These are phyloP conservation scores for Keqinozyma sinolaborantium DNA, from an alignment of 1,139 yeast genomes.

Conservation along the genomic window DNA sequence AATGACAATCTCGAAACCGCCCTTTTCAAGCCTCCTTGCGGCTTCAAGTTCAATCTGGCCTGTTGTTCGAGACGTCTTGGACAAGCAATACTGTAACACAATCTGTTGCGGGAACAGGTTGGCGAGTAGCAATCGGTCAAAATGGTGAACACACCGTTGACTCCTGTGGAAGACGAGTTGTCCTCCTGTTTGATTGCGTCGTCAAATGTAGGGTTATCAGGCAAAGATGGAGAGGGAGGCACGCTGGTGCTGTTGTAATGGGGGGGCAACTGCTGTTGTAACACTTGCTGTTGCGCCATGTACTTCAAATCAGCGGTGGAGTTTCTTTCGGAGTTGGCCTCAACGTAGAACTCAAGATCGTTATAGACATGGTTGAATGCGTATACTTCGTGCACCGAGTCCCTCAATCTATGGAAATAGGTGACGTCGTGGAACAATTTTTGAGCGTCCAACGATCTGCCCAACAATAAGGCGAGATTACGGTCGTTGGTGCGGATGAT, in stretches of 20 bases:
- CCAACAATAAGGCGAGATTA: slow-evolving; percentile 80
- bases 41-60: slow-evolving; percentile 84
- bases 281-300: slow-evolving; percentile 7
- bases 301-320: slow-evolving; percentile 12
- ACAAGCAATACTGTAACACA: slow-evolving; percentile 96
- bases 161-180: slow-evolving; percentile 26
- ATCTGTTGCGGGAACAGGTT: slow-evolving; percentile 82
- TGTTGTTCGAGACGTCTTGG: slow-evolving; percentile 96
- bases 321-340: slow-evolving; percentile 15
- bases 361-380: slow-evolving; percentile 66
- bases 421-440: slow-evolving; percentile 94
- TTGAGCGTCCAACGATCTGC: slow-evolving; percentile 92
- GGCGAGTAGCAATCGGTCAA: slow-evolving; percentile 95
- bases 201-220: slow-evolving; percentile 1
- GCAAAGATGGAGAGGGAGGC: slow-evolving; percentile 13
- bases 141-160: slow-evolving; percentile 90
- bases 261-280: slow-evolving; percentile 19
- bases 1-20: slow-evolving; percentile 79
- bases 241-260: slow-evolving; percentile 6
- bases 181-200: not conserved
- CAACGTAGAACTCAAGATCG: slow-evolving; percentile 37
- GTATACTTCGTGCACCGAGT: slow-evolving; percentile 82
- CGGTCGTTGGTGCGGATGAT: slow-evolving; percentile 89
- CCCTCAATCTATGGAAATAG: slow-evolving; percentile 88
- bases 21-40: slow-evolving; percentile 81